phyloP scores from a whole-genome alignment of 1,284 basidiomycete species.

The Cryptococcus jaspeensis region DNA sequence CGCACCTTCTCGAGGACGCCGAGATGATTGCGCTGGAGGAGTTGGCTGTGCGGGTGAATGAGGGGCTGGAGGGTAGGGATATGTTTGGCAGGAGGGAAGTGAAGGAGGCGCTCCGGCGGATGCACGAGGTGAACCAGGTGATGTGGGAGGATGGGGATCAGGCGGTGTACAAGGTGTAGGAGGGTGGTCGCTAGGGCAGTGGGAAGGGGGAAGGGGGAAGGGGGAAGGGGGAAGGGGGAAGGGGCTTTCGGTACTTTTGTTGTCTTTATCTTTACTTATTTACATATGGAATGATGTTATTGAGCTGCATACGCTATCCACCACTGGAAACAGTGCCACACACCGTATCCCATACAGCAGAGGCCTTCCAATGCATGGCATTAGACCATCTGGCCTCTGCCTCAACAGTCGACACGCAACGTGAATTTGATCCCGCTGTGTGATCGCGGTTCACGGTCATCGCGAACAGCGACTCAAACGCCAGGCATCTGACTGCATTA shows the following conservation, averaged over 20 bases:
- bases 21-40: constrained; percentile 71
- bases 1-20: constrained; percentile 65
- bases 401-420: not conserved
- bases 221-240: too few relatives aligned
- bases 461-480: not conserved
- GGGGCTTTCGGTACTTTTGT: too few relatives aligned
- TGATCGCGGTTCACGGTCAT: not conserved
- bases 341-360: too few relatives aligned
- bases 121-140: constrained; percentile 80
- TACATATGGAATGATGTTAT: too few relatives aligned
- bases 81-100: constrained; percentile 82
- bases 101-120: constrained; percentile 66
- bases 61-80: constrained; percentile 65
- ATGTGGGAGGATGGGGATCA: constrained; percentile 72
- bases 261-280: too few relatives aligned
- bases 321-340: too few relatives aligned
- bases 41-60: constrained; percentile 75
- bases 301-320: too few relatives aligned
- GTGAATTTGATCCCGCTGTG: not conserved
- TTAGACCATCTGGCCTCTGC: too few relatives aligned
- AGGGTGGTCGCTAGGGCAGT: not conserved
- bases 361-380: too few relatives aligned
- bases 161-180: constrained; percentile 57
- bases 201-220: too few relatives aligned
- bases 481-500: too few relatives aligned